These are phyloP conservation scores for Xylaria curta DNA, from an alignment of 495 filamentous ascomycete species.

Conservation along the genomic window DNA sequence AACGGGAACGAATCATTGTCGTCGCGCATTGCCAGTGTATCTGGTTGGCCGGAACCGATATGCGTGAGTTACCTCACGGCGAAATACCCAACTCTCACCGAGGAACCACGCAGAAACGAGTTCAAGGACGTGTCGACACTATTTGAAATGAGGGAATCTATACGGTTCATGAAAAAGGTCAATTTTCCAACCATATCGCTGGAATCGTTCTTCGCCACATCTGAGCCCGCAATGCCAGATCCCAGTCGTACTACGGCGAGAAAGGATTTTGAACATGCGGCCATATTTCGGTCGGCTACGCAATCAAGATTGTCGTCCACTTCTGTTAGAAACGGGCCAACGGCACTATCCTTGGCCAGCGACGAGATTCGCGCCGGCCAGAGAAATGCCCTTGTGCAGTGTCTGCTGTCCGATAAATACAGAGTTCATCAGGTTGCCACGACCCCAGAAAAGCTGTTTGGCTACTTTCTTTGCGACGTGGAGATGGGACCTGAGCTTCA, in stretches of 20 bases:
- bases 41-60: too few relatives aligned
- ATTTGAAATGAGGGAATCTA: background rate
- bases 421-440: background rate
- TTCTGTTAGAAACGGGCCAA: background rate
- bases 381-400: constrained; percentile 32
- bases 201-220: background rate
- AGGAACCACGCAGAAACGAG: background rate
- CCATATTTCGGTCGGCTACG: background rate
- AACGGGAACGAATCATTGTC: background rate
- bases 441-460: constrained; percentile 43
- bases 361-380: constrained; percentile 30
- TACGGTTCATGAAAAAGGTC: constrained; percentile 1
- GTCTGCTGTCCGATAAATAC: constrained; percentile 27
- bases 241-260: background rate
- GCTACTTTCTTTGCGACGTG: constrained; percentile 47
- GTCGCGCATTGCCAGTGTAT: too few relatives aligned
- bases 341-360: background rate
- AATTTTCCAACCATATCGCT: background rate
- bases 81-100: background rate
- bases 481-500: constrained; percentile 41
- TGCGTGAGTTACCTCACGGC: too few relatives aligned
- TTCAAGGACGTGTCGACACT: background rate
- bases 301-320: background rate
- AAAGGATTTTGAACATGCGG: background rate
- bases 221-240: background rate